Base-by-base conservation (phyloP, 1,139 yeast species). In the Yamadazyma epiphylla region DNA sequence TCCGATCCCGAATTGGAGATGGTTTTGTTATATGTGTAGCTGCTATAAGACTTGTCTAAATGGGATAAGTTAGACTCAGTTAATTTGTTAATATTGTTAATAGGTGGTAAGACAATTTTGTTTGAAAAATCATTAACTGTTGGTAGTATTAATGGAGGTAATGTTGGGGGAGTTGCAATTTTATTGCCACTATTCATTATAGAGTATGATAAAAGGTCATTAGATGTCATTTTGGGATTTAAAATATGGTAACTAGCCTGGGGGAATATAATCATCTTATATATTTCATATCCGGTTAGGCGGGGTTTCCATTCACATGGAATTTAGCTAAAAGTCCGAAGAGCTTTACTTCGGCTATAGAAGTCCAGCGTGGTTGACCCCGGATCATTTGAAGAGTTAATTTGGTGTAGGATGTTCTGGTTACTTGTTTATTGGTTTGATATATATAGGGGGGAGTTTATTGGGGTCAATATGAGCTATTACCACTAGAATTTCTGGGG, bases 121-220 rank as follows among this genome's bases (percentile, higher is more conserved):
- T 27, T 31, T 13, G 24, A 16, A 20, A 29, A 27, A n/a, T 29
- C 15, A 25, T 20, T 26, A 15, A 36, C 24, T 6, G 36, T 30
- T 24, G 39, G 37, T 29, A 32, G 25, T 8, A 22, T 33, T 21
- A 36, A 21, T 6, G 41, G 32, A 14, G 40, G 37, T 16, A 36
- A 17, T 9, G 41, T 29, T 14, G 38, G 36, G 12, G 34, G 13
- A 14, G 25, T 25, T 24, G 30, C 34, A 17, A 37, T 35, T 26
- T 37, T 43, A 16, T 32, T 36, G 14, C 51, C 50, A 13, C 42
- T 39, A 37, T 54, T 50, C 64, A 59, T 60, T 24, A 61, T 60
- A 14, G 66, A 60, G 36, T 61, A 60, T 32, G 57, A 43, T 42
- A 60, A 48, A 39, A 61, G 51, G 28, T 43, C 48, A 45, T 54